Base-by-base conservation (phyloP, 108 stramenopile genomes). In the Cyclostephanos tholiformis region DNA sequence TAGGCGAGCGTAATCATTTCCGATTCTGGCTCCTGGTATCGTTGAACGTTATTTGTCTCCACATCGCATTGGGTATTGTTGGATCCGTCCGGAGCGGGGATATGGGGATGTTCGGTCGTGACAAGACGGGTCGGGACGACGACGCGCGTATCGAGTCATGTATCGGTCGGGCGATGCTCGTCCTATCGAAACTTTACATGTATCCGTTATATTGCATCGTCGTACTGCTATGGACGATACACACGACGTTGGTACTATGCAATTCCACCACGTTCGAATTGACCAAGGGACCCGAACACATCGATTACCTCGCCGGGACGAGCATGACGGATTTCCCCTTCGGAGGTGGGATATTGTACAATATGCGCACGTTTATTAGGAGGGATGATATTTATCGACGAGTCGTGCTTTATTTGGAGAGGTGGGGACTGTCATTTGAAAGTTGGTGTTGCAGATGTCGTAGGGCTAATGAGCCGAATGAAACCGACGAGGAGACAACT, bases 1-100 rank as follows among this genome's bases (percentile, higher is more conserved):
- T 97, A 57, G 96, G 96, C 10, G 96, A 97, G 71, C 73, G 91
- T 30, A 97, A 97, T 77, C 94, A 94, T 77, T 91, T 86, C 71
- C 79, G 96, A 7, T 97, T 97, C 82, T 91, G 88, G 89, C 69
- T 80, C 73, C 94, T 93, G 67, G 38, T 93, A 17, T 38, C 82
- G 17, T 49, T 69, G 32, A 91, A 94, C 71, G 64, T 86, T 27
- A 38, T 76, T 23, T 70, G 70, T 0, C 80, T 90, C 44, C 48
- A 65, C 19, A 11, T 63, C 17, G 72, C 72, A 12, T 63, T 81
- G 68, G 73, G 67, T 27, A 53, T 86, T 66, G 58, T 69, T 74
- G 25, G 19, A 53, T 22, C 78, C 83, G 50, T 75, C 79, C 11
- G 53, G 38, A 13, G 29, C 23, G 65, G 12, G 27, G 50, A 16